Percentiles rank a stretch among this genome's conserved stretches.
phyloP scores from a whole-genome alignment of 164 flowering plant genomes.

The Macadamia integrifolia region DNA sequence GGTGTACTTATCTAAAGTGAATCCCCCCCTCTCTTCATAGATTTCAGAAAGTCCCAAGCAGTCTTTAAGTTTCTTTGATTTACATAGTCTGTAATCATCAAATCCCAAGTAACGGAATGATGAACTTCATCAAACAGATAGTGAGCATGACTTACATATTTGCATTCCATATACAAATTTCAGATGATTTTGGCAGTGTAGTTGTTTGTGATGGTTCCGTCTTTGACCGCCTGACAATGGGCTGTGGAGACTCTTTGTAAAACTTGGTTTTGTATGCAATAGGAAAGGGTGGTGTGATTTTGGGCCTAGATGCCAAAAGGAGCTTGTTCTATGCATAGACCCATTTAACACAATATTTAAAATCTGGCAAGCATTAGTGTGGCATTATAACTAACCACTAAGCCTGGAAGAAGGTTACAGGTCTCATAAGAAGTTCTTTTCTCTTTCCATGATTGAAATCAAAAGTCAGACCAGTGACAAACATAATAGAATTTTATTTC shows the following conservation, averaged over 20 bases:
- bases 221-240: constrained; percentile 44
- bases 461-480: too few relatives aligned
- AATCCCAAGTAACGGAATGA: constrained; percentile 66
- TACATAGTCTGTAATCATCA: constrained; percentile 57
- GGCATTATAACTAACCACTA: too few relatives aligned
- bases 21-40: constrained; percentile 42
- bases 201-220: constrained; percentile 32
- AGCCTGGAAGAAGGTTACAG: too few relatives aligned
- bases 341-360: too few relatives aligned
- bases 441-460: too few relatives aligned
- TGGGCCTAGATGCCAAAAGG: too few relatives aligned
- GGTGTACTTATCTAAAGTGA: constrained; percentile 47
- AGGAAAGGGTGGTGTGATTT: constrained; percentile 11
- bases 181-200: constrained; percentile 52
- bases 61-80: constrained; percentile 30
- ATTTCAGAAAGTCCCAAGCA: constrained; percentile 34
- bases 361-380: too few relatives aligned
- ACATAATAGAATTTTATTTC: too few relatives aligned
- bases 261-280: constrained; percentile 15
- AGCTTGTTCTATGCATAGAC: too few relatives aligned
- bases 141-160: constrained; percentile 30
- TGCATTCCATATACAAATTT: constrained; percentile 36
- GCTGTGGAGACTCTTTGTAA: constrained; percentile 13
- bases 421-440: too few relatives aligned
- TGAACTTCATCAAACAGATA: constrained; percentile 69